These are phyloP conservation scores for Aspergillus sp. DNA, from an alignment of 2,329 filamentous ascomycete genomes.

Conservation along the genomic window DNA sequence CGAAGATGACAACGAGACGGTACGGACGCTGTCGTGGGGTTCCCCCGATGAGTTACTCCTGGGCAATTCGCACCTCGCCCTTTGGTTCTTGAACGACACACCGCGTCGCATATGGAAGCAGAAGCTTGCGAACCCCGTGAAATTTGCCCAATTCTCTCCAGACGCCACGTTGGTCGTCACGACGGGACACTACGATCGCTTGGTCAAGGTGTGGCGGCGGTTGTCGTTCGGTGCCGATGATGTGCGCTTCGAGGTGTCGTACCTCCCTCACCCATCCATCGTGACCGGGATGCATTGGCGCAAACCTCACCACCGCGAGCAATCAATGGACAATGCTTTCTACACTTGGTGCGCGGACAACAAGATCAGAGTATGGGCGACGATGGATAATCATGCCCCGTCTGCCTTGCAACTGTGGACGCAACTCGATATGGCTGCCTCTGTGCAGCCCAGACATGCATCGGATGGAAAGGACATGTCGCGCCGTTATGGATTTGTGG, in stretches of 20 bases:
- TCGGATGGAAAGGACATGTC: constrained; percentile 38
- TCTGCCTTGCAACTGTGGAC: constrained; percentile 78
- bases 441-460: constrained; percentile 60
- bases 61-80: constrained; percentile 66
- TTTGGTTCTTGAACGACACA: constrained; percentile 61
- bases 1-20: constrained; percentile 42
- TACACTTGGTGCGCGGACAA: constrained; percentile 87
- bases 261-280: constrained; percentile 77
- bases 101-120: constrained; percentile 68
- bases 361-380: constrained; percentile 78
- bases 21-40: constrained; percentile 79
- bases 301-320: constrained; percentile 71
- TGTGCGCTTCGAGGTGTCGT: constrained; percentile 84
- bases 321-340: constrained; percentile 79
- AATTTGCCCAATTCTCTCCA: constrained; percentile 76
- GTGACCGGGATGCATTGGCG: constrained; percentile 89
- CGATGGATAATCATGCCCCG: constrained; percentile 68
- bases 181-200: constrained; percentile 70
- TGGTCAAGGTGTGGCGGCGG: constrained; percentile 91
- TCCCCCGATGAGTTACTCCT: constrained; percentile 79
- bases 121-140: constrained; percentile 68
- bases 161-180: constrained; percentile 87
- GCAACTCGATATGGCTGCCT: constrained; percentile 70
- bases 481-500: constrained; percentile 71
- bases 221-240: constrained; percentile 80